Conservation (phyloP, 768 basidiomycete species). For the Ramaria sp. region DNA sequence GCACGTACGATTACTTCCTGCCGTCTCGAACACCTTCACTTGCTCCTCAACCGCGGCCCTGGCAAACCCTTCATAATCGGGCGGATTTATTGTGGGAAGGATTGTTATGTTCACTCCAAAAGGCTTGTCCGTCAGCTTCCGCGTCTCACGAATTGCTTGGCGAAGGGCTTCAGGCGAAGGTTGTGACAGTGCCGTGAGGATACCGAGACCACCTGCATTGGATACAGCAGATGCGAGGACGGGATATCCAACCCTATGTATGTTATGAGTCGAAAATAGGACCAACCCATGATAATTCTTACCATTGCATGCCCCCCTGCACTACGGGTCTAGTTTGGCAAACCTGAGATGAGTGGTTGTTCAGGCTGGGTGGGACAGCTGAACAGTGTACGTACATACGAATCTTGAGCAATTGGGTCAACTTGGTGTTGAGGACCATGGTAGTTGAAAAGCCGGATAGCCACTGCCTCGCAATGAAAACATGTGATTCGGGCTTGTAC, state of each 20-base stretch:
- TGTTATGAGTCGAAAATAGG: not conserved
- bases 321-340: constrained; percentile 42
- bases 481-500: not conserved
- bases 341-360: not conserved
- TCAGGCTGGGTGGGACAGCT: not conserved
- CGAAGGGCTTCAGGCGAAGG: constrained; percentile 77
- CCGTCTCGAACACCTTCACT: constrained; percentile 85
- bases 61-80: constrained; percentile 81
- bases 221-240: constrained; percentile 66
- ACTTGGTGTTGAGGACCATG: constrained; percentile 37
- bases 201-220: constrained; percentile 77
- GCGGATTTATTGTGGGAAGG: constrained; percentile 83
- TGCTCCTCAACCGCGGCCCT: constrained; percentile 79
- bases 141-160: constrained; percentile 68
- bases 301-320: constrained; percentile 92
- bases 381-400: constrained; percentile 38
- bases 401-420: constrained; percentile 59
- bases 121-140: constrained; percentile 54
- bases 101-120: constrained; percentile 84
- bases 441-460: not conserved
- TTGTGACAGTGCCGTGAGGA: constrained; percentile 83
- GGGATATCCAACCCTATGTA: constrained; percentile 68
- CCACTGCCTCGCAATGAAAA: not conserved
- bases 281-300: not conserved
- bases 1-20: constrained; percentile 70